These are phyloP conservation scores for Stemphylium lycopersici DNA, from an alignment of 2,329 filamentous ascomycete species.

Conservation along the genomic window DNA sequence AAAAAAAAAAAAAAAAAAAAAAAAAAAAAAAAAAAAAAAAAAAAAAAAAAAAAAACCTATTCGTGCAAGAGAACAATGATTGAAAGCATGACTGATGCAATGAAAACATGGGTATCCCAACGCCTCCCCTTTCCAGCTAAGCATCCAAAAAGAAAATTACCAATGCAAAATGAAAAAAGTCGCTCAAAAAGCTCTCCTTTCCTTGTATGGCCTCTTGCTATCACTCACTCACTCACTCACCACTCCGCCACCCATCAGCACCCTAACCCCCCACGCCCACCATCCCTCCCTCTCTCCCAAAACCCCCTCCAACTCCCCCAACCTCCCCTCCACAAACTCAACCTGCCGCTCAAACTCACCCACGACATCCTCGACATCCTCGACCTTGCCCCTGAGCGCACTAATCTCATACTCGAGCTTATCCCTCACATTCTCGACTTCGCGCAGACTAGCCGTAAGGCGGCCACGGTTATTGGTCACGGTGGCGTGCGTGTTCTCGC, in stretches of 20 bases:
- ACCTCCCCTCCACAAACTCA: conserved; percentile 50
- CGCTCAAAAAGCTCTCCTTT: too few species aligned
- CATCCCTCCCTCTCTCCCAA: conserved; percentile 44
- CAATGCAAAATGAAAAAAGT: too few species aligned
- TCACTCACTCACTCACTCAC: too few species aligned
- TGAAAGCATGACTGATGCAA: not conserved
- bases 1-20: too few species aligned
- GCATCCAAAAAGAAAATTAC: too few species aligned
- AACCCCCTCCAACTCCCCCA: conserved; percentile 65
- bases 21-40: too few species aligned
- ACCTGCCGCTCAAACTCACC: conserved; percentile 76
- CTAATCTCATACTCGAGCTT: conserved; percentile 93
- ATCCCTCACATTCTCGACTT: conserved; percentile 79
- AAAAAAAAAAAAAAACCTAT: not conserved
- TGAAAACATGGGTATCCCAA: not conserved
- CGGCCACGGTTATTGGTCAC: conserved; percentile 71
- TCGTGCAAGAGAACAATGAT: too few species aligned
- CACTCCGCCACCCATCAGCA: conserved; percentile 5
- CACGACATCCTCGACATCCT: conserved; percentile 86
- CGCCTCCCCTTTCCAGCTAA: too few species aligned
- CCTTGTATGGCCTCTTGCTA: too few species aligned
- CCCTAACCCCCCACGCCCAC: conserved; percentile 37
- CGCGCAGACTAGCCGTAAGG: conserved; percentile 74
- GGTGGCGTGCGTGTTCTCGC: conserved; percentile 70
- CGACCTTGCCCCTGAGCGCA: conserved; percentile 76